Percentiles rank a stretch among this genome's conserved stretches.
Conservation (phyloP, 768 basidiomycete genomes). For the Mycena alexandri region DNA sequence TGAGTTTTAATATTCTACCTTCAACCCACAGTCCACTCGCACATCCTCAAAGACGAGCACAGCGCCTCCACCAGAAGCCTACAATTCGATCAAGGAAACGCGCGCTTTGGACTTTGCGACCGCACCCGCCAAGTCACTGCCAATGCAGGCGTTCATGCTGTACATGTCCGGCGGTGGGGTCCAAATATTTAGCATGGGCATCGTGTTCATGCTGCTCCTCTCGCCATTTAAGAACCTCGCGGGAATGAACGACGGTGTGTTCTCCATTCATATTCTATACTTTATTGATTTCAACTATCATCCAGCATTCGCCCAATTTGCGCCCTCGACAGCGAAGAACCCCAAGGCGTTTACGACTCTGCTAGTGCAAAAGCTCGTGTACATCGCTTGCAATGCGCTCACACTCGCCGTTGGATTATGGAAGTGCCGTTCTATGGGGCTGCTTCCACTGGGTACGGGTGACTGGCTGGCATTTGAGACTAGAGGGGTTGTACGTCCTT, state of each 20-base stretch:
- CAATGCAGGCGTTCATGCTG: slow-evolving; percentile 98
- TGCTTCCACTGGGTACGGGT: slow-evolving; percentile 90
- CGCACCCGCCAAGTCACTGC: slow-evolving; percentile 88
- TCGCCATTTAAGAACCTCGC: slow-evolving; percentile 88
- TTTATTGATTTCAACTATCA: not conserved
- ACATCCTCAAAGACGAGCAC: slow-evolving; percentile 44
- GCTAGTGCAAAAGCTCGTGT: slow-evolving; percentile 77
- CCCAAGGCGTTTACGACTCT: slow-evolving; percentile 67
- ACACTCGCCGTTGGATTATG: slow-evolving; percentile 89
- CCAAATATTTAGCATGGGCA: slow-evolving; percentile 97
- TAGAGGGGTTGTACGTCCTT: slow-evolving; percentile 69
- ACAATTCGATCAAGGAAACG: slow-evolving; percentile 78
- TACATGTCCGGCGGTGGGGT: slow-evolving; percentile 98
- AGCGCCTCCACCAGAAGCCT: slow-evolving; percentile 58
- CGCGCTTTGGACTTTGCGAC: slow-evolving; percentile 91
- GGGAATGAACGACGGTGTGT: slow-evolving; percentile 82
- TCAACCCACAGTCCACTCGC: slow-evolving; percentile 55
- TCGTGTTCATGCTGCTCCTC: slow-evolving; percentile 92
- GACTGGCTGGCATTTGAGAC: slow-evolving; percentile 97
- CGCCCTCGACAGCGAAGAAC: slow-evolving; percentile 69
- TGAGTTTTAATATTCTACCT: slow-evolving; percentile 5
- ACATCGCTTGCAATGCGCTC: slow-evolving; percentile 77
- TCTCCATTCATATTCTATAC: not conserved
- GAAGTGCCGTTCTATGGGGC: slow-evolving; percentile 94
- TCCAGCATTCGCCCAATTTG: slow-evolving; percentile 84